phyloP scores from a whole-genome alignment of 2,329 filamentous ascomycete species.

The Grosmannia clavigera region DNA sequence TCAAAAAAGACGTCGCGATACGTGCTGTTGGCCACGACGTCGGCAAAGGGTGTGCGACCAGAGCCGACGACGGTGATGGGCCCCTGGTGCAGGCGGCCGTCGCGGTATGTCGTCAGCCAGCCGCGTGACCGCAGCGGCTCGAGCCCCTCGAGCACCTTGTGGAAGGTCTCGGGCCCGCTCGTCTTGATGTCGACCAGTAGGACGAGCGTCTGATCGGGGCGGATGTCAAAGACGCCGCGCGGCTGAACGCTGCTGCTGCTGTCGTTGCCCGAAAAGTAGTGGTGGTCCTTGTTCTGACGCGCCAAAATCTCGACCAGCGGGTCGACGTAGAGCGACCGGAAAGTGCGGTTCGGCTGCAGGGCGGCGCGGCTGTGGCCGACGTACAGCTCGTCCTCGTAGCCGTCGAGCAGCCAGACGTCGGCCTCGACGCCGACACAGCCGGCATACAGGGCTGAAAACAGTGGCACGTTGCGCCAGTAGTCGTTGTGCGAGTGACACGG shows the following conservation, averaged over 20 bases:
- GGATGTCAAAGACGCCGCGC: constrained; percentile 43
- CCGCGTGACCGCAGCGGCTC: constrained; percentile 43
- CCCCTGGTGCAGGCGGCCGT: constrained; percentile 35
- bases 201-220: constrained; percentile 40
- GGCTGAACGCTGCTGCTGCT: constrained; percentile 14
- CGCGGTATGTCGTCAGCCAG: constrained; percentile 43
- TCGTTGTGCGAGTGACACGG: constrained; percentile 53
- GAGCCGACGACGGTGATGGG: constrained; percentile 59
- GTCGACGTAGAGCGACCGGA: constrained; percentile 50
- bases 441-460: constrained; percentile 47
- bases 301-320: constrained; percentile 49
- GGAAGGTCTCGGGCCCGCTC: constrained; percentile 36
- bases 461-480: constrained; percentile 52
- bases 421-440: constrained; percentile 54
- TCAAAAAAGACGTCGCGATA: constrained; percentile 55
- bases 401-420: constrained; percentile 43
- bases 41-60: constrained; percentile 48
- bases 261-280: constrained; percentile 13
- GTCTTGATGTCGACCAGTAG: constrained; percentile 62
- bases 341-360: constrained; percentile 42
- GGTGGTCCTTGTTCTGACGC: constrained; percentile 23
- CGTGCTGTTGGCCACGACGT: constrained; percentile 37
- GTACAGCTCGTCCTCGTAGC: constrained; percentile 11
- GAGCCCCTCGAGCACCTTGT: constrained; percentile 40
- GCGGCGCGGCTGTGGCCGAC: constrained; percentile 48